Base-by-base conservation (phyloP, 148 eudicot genomes). In the Suaeda aralocaspica region DNA sequence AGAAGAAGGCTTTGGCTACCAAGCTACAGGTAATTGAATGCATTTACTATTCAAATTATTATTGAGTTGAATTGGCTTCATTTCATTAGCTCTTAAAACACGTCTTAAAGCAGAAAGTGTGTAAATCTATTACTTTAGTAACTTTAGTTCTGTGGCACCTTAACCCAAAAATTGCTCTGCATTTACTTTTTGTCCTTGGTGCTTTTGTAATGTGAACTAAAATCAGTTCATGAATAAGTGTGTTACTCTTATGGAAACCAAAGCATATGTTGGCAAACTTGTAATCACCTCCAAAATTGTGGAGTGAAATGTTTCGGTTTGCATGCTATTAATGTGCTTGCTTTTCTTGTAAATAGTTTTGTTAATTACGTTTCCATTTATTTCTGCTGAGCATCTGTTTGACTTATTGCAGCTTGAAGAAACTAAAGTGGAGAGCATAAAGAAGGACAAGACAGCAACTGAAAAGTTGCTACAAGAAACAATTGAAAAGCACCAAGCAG, bases 391-490 rank as follows among this genome's bases (percentile, higher is more conserved):
- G 26, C 6, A n/a, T 33, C 34, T 67, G 36, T 61, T 33, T 31
- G 49, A 53, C 41, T 72, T 26, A 51, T 68, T 72, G 75, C 76
- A 91, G 98, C 89, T 86, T 75, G 98, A 94, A 82, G 98, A 94
- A 84, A 91, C 87, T 74, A 94, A 85, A 83, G 91, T 91, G 51
- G 98, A 94, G 76, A 91, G 88, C 74, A 85, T 91, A 74, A 94
- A 82, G 84, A 87, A 79, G 67, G 98, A 94, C 68, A 94, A 94
- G 85, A 79, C 96, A 65, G 97, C 86, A 58, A 94, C 96, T 50
- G 98, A 94, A 75, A 89, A 84, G 76, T 78, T 94, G 83, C 92
- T 94, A 14, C 98, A 91, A 77, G 97, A 94, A 83, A 86, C 98
- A 79, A 85, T 94, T 30, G 98, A 89, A 74, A 94, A 86, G 67